phyloP scores from a whole-genome alignment of 768 basidiomycete species.

The Phaffia australis region DNA sequence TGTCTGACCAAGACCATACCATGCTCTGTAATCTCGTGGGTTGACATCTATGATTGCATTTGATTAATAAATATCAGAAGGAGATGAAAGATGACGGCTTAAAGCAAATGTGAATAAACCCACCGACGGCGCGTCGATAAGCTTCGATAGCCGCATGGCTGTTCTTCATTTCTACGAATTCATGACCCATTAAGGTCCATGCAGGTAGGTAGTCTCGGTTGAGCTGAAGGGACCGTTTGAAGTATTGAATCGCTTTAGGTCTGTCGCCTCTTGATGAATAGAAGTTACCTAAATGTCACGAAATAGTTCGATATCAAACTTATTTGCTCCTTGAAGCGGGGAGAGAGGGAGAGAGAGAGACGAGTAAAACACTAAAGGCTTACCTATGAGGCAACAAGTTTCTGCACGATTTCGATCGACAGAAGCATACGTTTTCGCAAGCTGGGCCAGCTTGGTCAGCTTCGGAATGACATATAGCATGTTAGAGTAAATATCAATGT shows the following conservation, averaged over 20 bases:
- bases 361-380: conserved; percentile 32
- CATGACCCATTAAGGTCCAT: conserved; percentile 99
- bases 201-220: conserved; percentile 91
- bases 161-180: conserved; percentile 98
- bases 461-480: conserved; percentile 93
- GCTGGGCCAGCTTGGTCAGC: conserved; percentile 69
- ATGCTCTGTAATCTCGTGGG: conserved; percentile 90
- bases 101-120: conserved; percentile 35
- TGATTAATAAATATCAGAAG: no score
- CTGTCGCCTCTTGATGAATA: conserved; percentile 88
- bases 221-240: conserved; percentile 84
- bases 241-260: conserved; percentile 91
- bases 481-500: conserved; percentile 91
- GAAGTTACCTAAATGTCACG: conserved; percentile 67
- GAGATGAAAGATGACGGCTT: no score
- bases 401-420: conserved; percentile 90
- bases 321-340: no score
- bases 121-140: conserved; percentile 88
- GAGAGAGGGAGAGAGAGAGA: background rate
- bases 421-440: conserved; percentile 81
- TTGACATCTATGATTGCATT: conserved; percentile 59
- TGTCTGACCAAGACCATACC: conserved; percentile 97
- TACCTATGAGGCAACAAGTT: conserved; percentile 89
- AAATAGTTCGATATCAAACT: background rate
- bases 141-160: conserved; percentile 98